Conservation (phyloP, 108 stramenopile species). For the Tribonema minus region DNA sequence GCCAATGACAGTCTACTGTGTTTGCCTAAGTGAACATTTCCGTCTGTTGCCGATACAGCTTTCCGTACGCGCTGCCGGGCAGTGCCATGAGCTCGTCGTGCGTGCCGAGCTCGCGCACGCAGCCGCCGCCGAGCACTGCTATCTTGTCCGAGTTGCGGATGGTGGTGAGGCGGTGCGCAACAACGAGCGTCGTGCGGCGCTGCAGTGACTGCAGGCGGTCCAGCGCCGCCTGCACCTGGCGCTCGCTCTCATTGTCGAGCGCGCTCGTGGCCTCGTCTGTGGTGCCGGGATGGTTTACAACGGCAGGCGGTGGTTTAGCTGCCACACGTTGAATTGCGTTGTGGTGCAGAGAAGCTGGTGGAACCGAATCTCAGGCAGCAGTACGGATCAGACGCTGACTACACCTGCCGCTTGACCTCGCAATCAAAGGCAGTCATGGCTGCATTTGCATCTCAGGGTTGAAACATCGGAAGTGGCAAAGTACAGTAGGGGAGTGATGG, state of each 20-base stretch:
- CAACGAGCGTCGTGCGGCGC: constrained; percentile 31
- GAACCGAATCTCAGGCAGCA: no score
- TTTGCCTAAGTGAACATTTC: neutral
- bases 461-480: no score
- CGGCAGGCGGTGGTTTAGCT: no score
- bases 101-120: constrained; percentile 64
- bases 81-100: constrained; percentile 67
- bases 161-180: constrained; percentile 58
- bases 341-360: no score
- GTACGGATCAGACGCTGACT: no score
- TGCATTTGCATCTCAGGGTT: no score
- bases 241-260: constrained; percentile 69
- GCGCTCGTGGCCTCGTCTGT: constrained; percentile 58
- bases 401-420: no score
- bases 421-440: no score
- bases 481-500: neutral
- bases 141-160: constrained; percentile 71
- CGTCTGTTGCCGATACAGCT: neutral
- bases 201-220: constrained; percentile 37
- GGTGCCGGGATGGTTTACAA: no score
- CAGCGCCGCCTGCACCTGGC: constrained; percentile 49
- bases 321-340: no score
- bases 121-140: constrained; percentile 72
- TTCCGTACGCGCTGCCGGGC: neutral
- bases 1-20: no score